Evolutionary conservation across 202 grass and related monocot species (phyloP), one percentile per base, ranked within the genome.

Genomic region (Carex sylvatica): DNA sequence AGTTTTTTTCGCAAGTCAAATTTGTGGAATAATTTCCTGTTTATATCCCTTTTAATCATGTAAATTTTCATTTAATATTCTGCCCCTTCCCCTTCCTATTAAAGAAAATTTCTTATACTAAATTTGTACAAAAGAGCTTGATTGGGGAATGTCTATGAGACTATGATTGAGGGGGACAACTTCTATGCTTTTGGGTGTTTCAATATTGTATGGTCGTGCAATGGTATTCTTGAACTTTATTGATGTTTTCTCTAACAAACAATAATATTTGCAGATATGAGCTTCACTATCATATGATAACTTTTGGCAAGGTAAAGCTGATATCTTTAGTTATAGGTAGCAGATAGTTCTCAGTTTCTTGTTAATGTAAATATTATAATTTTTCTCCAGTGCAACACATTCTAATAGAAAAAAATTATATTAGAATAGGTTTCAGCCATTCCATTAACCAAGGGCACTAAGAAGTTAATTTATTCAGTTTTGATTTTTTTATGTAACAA

Each of bases 271-370:
- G 81, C 85, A 96, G 91, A 86, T 99, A 99, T 81, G 96, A 99
- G 78, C 89, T 99, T 83, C 96, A 99, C 84, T 99, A 99, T 87
- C 96, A 96, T 53, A 93, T 99, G 96, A 99, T 99, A 83, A 99
- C 96, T 78, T 99, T 95, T 80, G 96, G 96, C 64, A 96, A 99
- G 93, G 96, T 99, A 99, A 67, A 69, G 14, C 46, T 38, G 23
- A 47, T 26, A 62, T 65, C 1, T 64, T 12, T 30, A 9, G 28
- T 77, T 36, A 35, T 20, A 14, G 24, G 3, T 77, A 20, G 12
- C 24, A 18, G 19, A 68, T 23, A 58, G 26, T 6, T 33, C 49
- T 33, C 49, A 19, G 8, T 19, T 76, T 75, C 72, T 53, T 30
- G 14, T 10, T 10, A 75, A 33, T 33, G 6, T 33, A 30, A 33